A percentile compares a stretch with the other conserved stretches of the same genome.
Evolutionary conservation across 176 grass and related monocot genomes (phyloP).

Genomic region (Eragrostis curvula): DNA sequence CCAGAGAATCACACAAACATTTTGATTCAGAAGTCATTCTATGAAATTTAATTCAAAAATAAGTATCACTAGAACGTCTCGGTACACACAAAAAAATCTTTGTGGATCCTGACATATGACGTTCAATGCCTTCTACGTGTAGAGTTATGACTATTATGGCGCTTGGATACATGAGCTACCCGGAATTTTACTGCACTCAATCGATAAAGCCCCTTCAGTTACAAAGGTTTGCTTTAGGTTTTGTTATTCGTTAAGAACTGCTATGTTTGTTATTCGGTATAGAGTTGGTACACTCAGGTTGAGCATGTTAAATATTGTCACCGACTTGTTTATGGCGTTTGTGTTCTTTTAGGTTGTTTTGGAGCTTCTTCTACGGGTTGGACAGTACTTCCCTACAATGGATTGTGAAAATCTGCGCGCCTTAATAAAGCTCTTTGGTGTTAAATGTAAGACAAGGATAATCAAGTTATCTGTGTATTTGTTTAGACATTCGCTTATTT

Average conservation of each 20-base stretch:
- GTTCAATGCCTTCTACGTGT: constrained; percentile 24
- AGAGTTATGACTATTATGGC: constrained; percentile 57
- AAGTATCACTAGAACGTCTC: constrained; percentile 11
- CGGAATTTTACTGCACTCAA: constrained; percentile 57
- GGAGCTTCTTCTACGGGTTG: constrained; percentile 72
- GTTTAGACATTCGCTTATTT: constrained; percentile 5
- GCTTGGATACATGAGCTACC: constrained; percentile 65
- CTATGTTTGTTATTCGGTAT: constrained; percentile 13
- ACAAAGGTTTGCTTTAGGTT: constrained; percentile 57
- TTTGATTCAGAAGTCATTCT: background rate
- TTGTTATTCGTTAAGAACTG: constrained; percentile 12
- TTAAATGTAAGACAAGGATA: constrained; percentile 54
- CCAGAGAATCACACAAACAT: background rate
- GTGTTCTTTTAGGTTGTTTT: constrained; percentile 64
- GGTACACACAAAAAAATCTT: background rate
- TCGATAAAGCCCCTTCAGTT: constrained; percentile 60
- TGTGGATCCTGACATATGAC: constrained; percentile 17
- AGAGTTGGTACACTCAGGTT: background rate
- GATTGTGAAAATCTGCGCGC: constrained; percentile 53
- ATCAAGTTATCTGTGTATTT: background rate
- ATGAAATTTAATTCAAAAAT: constrained; percentile 2
- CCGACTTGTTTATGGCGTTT: constrained; percentile 26
- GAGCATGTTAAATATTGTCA: constrained; percentile 27
- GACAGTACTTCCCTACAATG: constrained; percentile 50
- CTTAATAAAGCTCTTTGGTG: constrained; percentile 71